phyloP scores from a whole-genome alignment of 2,329 filamentous ascomycete genomes.

The Xylaria sp. region DNA sequence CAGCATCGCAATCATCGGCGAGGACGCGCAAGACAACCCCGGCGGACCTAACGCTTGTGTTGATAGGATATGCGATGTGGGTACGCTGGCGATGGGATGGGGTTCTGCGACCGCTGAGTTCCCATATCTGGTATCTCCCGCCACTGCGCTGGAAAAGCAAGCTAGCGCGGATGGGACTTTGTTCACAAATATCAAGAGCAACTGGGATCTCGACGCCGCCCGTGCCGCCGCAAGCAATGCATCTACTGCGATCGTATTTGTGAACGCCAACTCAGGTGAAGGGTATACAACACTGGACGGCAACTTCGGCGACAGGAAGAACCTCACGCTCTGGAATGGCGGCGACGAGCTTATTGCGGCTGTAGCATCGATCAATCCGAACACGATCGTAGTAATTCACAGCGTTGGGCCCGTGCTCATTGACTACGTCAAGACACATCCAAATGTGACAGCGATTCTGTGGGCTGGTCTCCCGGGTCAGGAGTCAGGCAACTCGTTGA shows the following conservation, averaged over 20 bases:
- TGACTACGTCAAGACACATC: slow-evolving; percentile 74
- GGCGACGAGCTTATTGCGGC: slow-evolving; percentile 84
- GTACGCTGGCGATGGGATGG: slow-evolving; percentile 79
- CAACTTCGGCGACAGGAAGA: slow-evolving; percentile 89
- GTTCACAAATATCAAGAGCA: slow-evolving; percentile 67
- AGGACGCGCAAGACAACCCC: slow-evolving; percentile 81
- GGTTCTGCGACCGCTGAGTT: slow-evolving; percentile 78
- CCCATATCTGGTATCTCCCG: slow-evolving; percentile 79
- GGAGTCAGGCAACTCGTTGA: slow-evolving; percentile 81
- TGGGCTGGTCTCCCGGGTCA: slow-evolving; percentile 85
- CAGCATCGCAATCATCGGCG: slow-evolving; percentile 80
- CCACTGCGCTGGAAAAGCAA: slow-evolving; percentile 72
- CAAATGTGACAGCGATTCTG: slow-evolving; percentile 82
- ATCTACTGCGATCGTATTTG: slow-evolving; percentile 71
- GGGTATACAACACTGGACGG: slow-evolving; percentile 84
- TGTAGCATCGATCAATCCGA: slow-evolving; percentile 78
- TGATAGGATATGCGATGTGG: slow-evolving; percentile 71
- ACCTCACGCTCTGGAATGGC: slow-evolving; percentile 86
- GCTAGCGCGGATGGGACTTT: slow-evolving; percentile 67
- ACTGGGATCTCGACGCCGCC: slow-evolving; percentile 44
- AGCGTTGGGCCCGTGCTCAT: slow-evolving; percentile 82
- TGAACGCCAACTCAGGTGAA: slow-evolving; percentile 88
- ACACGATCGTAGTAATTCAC: slow-evolving; percentile 92
- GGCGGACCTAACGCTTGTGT: slow-evolving; percentile 81
- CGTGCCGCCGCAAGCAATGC: slow-evolving; percentile 41